These are phyloP conservation scores for Clausena lansium DNA, from an alignment of 345 rosid genomes.

Conservation along the genomic window DNA sequence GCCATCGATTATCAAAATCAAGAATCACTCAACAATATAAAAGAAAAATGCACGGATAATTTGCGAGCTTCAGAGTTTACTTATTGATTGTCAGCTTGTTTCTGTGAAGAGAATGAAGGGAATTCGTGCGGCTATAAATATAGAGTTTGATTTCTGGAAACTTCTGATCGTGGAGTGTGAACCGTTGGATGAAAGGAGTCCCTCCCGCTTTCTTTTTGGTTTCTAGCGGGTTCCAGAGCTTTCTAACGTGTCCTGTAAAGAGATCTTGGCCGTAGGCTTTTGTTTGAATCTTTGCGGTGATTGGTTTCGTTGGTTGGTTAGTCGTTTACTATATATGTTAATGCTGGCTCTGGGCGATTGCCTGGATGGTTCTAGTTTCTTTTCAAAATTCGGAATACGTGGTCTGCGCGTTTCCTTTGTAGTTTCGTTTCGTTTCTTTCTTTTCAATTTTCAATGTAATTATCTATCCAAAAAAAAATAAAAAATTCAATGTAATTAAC, in stretches of 20 bases:
- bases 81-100: fast-evolving
- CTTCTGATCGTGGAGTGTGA: slow-evolving; percentile 2
- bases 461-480: too few relatives aligned
- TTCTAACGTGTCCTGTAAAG: slow-evolving; percentile 1
- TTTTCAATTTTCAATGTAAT: too few relatives aligned
- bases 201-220: slow-evolving; percentile 1
- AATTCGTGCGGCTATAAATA: not conserved
- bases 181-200: slow-evolving; percentile 10
- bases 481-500: too few relatives aligned
- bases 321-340: not conserved
- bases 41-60: too few relatives aligned
- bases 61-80: not conserved
- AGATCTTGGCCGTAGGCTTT: not conserved
- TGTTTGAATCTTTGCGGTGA: not conserved
- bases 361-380: not conserved
- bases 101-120: not conserved
- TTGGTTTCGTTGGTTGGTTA: not conserved
- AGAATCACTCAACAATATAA: not conserved
- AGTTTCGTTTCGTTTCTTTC: too few relatives aligned
- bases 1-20: slow-evolving; percentile 17
- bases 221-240: slow-evolving; percentile 21
- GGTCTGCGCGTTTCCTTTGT: not conserved
- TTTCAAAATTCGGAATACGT: not conserved
- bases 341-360: not conserved
- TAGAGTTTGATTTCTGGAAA: slow-evolving; percentile 14